Evolutionary conservation across 176 grass and related monocot species (phyloP).

Genomic region (Oryza australiensis): DNA sequence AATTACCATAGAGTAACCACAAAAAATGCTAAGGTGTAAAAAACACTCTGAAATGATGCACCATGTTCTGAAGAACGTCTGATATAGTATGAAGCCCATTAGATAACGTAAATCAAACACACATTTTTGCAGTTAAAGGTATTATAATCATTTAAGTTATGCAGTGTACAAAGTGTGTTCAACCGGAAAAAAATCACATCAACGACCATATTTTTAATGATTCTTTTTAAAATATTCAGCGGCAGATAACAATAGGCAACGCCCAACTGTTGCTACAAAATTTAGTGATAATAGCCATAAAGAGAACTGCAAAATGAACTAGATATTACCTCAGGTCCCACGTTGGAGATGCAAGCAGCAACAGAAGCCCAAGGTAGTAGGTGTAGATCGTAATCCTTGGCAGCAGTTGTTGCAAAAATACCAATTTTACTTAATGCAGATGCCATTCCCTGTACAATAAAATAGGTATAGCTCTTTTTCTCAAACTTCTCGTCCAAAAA

Average conservation of each 20-base stretch:
- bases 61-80: background rate
- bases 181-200: background rate
- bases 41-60: background rate
- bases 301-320: conserved; percentile 5
- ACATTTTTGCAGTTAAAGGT: conserved; percentile 14
- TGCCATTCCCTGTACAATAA: conserved; percentile 81
- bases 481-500: conserved; percentile 51
- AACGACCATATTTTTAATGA: background rate
- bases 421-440: conserved; percentile 81
- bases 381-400: conserved; percentile 90
- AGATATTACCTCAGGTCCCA: conserved; percentile 55
- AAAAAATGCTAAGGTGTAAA: background rate
- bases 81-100: background rate
- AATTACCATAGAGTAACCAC: conserved; percentile 37
- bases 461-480: conserved; percentile 71
- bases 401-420: conserved; percentile 70
- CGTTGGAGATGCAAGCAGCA: conserved; percentile 85
- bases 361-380: conserved; percentile 94
- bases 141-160: conserved; percentile 16
- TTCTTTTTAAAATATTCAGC: background rate
- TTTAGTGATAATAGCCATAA: conserved; percentile 9
- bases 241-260: conserved; percentile 10
- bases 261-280: conserved; percentile 19
- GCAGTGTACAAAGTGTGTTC: background rate
- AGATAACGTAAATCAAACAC: conserved; percentile 3